Conservation (phyloP, 495 filamentous ascomycete species). For the Aspergillus haitiensis region DNA sequence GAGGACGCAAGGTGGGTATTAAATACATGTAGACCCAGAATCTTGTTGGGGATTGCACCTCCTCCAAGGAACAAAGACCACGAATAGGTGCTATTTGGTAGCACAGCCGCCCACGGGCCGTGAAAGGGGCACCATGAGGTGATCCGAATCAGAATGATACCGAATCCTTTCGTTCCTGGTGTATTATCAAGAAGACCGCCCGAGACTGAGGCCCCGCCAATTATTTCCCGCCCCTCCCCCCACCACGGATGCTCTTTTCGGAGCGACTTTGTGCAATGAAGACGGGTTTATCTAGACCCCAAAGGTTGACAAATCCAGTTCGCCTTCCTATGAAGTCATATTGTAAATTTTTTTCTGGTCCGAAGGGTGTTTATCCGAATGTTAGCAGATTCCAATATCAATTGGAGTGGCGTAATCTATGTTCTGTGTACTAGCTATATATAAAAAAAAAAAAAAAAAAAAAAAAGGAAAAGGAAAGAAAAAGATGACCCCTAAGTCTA, state of each 20-base stretch:
- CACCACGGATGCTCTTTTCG: conserved; percentile 17
- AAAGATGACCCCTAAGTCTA: neutral
- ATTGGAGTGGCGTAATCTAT: no score
- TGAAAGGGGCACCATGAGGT: conserved; percentile 31
- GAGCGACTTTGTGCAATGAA: conserved; percentile 5
- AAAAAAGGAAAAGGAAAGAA: no score
- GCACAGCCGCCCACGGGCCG: conserved; percentile 15
- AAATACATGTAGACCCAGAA: conserved; percentile 17
- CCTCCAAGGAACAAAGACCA: conserved; percentile 5
- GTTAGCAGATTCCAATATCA: neutral
- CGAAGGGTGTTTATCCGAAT: neutral
- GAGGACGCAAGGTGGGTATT: conserved; percentile 25
- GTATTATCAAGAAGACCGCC: conserved; percentile 44
- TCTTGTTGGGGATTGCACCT: conserved; percentile 21
- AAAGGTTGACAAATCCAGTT: conserved; percentile 16
- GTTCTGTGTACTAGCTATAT: no score
- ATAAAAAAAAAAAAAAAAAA: no score
- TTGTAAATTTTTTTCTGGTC: neutral
- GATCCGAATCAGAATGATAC: conserved; percentile 49
- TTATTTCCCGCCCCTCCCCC: conserved; percentile 16
- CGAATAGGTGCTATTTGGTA: conserved; percentile 20
- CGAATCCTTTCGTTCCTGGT: conserved; percentile 42
- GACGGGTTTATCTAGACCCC: conserved; percentile 15
- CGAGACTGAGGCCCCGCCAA: conserved; percentile 36
- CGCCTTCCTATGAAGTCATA: conserved; percentile 1